Percentiles rank a stretch among this genome's conserved stretches.
These are phyloP conservation scores for Simplicillium sp. DNA, from an alignment of 2,329 filamentous ascomycete genomes.

Conservation along the genomic window DNA sequence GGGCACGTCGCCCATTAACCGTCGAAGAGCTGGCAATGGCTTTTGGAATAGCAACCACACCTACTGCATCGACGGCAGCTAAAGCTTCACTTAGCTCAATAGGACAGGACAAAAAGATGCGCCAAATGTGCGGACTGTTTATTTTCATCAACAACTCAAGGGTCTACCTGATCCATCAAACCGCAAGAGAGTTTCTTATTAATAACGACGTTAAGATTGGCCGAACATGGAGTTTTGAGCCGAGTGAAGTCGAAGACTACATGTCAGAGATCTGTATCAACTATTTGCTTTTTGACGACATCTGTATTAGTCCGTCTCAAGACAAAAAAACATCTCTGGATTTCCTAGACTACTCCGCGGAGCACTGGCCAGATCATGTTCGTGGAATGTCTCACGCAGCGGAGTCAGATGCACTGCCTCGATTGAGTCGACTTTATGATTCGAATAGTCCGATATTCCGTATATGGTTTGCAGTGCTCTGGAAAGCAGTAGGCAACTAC, in stretches of 20 bases:
- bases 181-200: slow-evolving; percentile 7
- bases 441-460: not conserved
- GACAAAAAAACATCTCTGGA: not conserved
- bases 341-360: not conserved
- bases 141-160: slow-evolving; percentile 5
- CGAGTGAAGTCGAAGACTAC: not conserved
- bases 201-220: not conserved
- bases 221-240: not conserved
- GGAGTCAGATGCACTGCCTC: not conserved
- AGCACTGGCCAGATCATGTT: not conserved
- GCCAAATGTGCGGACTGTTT: slow-evolving; percentile 8
- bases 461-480: not conserved
- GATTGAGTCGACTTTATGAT: not conserved
- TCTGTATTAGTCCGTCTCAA: not conserved
- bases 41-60: not conserved
- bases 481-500: not conserved
- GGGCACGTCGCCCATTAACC: not conserved
- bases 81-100: not conserved
- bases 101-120: not conserved
- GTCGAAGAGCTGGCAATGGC: slow-evolving; percentile 1
- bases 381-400: not conserved
- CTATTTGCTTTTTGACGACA: not conserved
- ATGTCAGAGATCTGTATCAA: not conserved
- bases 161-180: slow-evolving; percentile 9
- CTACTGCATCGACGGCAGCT: not conserved